phyloP scores from a whole-genome alignment of 2,329 filamentous ascomycete genomes.

The Phoma sp. region DNA sequence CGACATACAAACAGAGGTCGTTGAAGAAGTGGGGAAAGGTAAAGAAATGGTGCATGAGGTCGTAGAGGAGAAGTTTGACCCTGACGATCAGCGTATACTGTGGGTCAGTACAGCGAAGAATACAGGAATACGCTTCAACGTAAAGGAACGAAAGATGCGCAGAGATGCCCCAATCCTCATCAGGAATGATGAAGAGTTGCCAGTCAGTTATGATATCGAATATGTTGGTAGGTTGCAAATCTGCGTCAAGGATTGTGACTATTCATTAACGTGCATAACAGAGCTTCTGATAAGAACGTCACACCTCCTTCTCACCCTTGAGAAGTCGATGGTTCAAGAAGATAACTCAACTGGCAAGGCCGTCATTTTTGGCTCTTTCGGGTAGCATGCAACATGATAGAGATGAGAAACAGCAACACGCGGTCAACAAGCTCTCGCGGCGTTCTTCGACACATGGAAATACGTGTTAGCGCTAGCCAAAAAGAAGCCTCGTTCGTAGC shows the following conservation, averaged over 20 bases:
- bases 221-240: constrained; percentile 68
- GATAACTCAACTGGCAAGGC: constrained; percentile 69
- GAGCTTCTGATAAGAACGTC: constrained; percentile 45
- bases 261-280: constrained; percentile 5
- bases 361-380: constrained; percentile 67
- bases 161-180: constrained; percentile 62
- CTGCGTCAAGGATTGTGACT: not conserved
- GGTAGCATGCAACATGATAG: constrained; percentile 19
- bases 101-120: constrained; percentile 72
- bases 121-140: constrained; percentile 73
- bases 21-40: constrained; percentile 32
- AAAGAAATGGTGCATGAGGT: constrained; percentile 27
- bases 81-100: constrained; percentile 56
- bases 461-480: no score
- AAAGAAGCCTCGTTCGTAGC: not conserved
- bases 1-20: constrained; percentile 26
- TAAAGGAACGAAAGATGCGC: constrained; percentile 61
- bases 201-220: constrained; percentile 73
- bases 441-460: no score
- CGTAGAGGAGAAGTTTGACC: constrained; percentile 12
- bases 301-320: constrained; percentile 59
- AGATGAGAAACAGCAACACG: constrained; percentile 6
- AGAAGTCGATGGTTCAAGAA: constrained; percentile 69
- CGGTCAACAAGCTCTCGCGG: no score
- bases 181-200: constrained; percentile 67